Percentiles rank a stretch among this genome's conserved stretches.
Conservation (phyloP, 495 filamentous ascomycete genomes). For the Durotheca rogersii region DNA sequence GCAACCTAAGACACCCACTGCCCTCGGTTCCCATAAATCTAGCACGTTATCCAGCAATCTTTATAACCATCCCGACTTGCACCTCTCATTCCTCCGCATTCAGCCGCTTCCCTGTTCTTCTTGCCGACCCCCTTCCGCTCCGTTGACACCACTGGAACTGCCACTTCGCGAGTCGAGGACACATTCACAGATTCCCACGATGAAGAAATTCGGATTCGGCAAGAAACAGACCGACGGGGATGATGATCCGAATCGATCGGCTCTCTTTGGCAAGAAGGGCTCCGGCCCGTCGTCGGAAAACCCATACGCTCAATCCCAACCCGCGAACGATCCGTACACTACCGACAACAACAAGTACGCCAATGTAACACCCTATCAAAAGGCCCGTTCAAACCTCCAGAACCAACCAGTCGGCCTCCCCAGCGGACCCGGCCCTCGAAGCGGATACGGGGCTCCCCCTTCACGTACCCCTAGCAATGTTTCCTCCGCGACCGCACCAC, state of each 20-base stretch:
- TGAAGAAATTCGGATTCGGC: conserved; percentile 66
- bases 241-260: conserved; percentile 59
- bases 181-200: no score
- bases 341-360: conserved; percentile 50
- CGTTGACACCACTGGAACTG: no score
- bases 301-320: conserved; percentile 67
- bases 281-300: conserved; percentile 56
- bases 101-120: conserved; percentile 1
- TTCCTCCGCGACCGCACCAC: conserved; percentile 22
- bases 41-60: not conserved
- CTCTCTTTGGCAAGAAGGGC: conserved; percentile 67
- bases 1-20: conserved; percentile 31
- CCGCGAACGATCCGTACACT: conserved; percentile 62
- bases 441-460: conserved; percentile 25
- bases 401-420: conserved; percentile 34
- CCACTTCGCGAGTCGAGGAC: no score
- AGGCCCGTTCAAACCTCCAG: conserved; percentile 32
- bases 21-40: conserved; percentile 29
- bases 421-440: conserved; percentile 39
- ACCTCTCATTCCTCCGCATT: conserved; percentile 1
- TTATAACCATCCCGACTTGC: conserved; percentile 9
- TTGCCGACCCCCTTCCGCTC: no score
- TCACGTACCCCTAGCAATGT: conserved; percentile 19
- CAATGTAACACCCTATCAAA: conserved; percentile 43
- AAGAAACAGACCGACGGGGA: conserved; percentile 62